These are phyloP conservation scores for Xylaria sp. DNA, from an alignment of 2,329 filamentous ascomycete genomes.

Conservation along the genomic window DNA sequence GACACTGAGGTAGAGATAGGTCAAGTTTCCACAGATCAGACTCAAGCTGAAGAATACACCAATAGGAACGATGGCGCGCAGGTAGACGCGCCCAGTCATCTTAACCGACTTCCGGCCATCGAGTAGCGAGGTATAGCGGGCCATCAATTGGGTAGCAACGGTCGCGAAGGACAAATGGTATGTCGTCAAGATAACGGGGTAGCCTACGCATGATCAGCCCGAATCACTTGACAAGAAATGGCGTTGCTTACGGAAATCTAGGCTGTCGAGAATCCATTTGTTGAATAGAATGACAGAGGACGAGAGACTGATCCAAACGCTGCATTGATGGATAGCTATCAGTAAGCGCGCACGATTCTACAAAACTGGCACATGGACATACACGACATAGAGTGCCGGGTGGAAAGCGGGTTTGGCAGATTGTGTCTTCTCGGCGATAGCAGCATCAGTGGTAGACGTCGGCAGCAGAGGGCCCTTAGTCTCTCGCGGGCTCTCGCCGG, in stretches of 20 bases:
- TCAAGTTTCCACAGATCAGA: slow-evolving; percentile 94
- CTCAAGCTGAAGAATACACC: slow-evolving; percentile 95
- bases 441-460: slow-evolving; percentile 75
- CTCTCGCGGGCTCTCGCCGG: slow-evolving; percentile 75
- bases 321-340: slow-evolving; percentile 45
- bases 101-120: slow-evolving; percentile 96
- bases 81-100: slow-evolving; percentile 93
- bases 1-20: slow-evolving; percentile 93
- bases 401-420: slow-evolving; percentile 70
- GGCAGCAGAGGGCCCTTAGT: slow-evolving; percentile 70
- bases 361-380: slow-evolving; percentile 42
- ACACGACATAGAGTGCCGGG: slow-evolving; percentile 84
- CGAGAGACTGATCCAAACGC: slow-evolving; percentile 89
- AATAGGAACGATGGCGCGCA: slow-evolving; percentile 92
- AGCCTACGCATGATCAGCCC: slow-evolving; percentile 56
- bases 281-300: slow-evolving; percentile 98
- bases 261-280: slow-evolving; percentile 93
- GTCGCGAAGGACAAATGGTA: slow-evolving; percentile 96
- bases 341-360: neutral
- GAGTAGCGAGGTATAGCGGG: slow-evolving; percentile 85
- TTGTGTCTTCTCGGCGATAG: slow-evolving; percentile 64
- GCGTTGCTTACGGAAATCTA: slow-evolving; percentile 73
- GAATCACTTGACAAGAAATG: too few species aligned
- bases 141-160: slow-evolving; percentile 90
- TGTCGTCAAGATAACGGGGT: slow-evolving; percentile 85